Conservation (phyloP, 2,329 filamentous ascomycete species). For the Cadophora luteo-olivacea region DNA sequence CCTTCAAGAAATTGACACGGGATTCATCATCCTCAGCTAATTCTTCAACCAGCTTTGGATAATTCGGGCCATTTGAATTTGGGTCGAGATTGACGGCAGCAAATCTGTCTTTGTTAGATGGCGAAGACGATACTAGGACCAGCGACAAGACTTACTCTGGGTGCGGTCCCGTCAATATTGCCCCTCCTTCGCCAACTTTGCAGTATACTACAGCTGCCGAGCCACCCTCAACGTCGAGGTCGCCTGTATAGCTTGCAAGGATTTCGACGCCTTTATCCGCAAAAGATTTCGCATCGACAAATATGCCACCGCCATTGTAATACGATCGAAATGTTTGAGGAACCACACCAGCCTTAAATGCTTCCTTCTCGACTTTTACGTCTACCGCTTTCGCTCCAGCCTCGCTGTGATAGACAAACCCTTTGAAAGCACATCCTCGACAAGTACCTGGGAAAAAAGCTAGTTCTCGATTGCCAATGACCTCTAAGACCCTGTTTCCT, state of each 20-base stretch:
- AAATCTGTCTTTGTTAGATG: constrained; percentile 63
- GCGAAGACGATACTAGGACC: not conserved
- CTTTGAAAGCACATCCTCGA: constrained; percentile 84
- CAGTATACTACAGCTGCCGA: constrained; percentile 85
- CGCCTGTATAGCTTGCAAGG: constrained; percentile 78
- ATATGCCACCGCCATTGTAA: constrained; percentile 94
- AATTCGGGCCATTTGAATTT: constrained; percentile 70
- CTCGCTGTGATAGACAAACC: constrained; percentile 92
- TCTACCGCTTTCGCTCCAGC: constrained; percentile 77
- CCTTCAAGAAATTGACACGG: constrained; percentile 77
- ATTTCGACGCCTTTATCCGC: constrained; percentile 74
- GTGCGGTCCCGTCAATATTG: constrained; percentile 85
- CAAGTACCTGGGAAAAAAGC: constrained; percentile 88
- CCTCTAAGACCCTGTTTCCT: constrained; percentile 80
- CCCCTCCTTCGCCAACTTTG: constrained; percentile 80
- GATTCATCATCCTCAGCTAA: constrained; percentile 73
- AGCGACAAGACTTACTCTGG: constrained; percentile 71
- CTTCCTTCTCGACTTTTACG: constrained; percentile 67
- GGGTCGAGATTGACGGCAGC: constrained; percentile 77
- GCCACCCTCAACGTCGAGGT: constrained; percentile 77
- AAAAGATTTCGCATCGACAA: constrained; percentile 76
- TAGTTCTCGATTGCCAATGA: constrained; percentile 84
- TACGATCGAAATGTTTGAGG: constrained; percentile 76
- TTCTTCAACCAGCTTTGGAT: constrained; percentile 70
- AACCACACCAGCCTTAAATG: constrained; percentile 59